Percentiles rank a stretch among this genome's conserved stretches.
Conservation (phyloP, 2,329 filamentous ascomycete species). For the Colletotrichum incanum region DNA sequence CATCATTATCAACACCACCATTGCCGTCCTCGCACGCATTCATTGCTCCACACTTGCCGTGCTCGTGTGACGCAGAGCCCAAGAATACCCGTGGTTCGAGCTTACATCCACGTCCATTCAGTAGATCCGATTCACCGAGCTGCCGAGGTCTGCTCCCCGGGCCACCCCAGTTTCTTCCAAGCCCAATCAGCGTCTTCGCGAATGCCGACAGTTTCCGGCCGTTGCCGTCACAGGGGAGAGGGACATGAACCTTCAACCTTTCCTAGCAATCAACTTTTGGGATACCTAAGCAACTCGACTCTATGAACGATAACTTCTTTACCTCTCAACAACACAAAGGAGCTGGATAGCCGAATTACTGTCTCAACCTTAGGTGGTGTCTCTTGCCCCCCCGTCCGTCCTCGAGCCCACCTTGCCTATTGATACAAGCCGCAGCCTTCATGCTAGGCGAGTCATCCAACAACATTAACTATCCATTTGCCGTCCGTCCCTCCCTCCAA, state of each 20-base stretch:
- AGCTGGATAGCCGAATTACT: slow-evolving; percentile 1
- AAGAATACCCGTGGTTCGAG: neutral
- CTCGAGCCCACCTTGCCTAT: slow-evolving; percentile 9
- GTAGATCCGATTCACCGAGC: slow-evolving; percentile 35
- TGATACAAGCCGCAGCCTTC: slow-evolving; percentile 29
- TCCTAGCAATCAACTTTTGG: slow-evolving; percentile 36
- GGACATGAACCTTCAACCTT: neutral
- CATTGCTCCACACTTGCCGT: neutral
- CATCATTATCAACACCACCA: neutral
- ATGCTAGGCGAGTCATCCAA: slow-evolving; percentile 37
- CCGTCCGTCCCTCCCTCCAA: neutral
- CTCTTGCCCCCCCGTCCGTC: neutral
- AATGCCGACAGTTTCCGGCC: slow-evolving; percentile 38
- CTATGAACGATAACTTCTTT: slow-evolving; percentile 22
- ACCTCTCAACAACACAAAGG: slow-evolving; percentile 16
- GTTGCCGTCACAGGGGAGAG: slow-evolving; percentile 6
- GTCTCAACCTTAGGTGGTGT: neutral
- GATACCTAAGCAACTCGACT: slow-evolving; percentile 28
- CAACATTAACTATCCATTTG: slow-evolving; percentile 29
- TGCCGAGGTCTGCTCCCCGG: slow-evolving; percentile 35
- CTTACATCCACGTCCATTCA: neutral
- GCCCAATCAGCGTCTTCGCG: slow-evolving; percentile 26
- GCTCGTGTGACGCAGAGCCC: slow-evolving; percentile 15
- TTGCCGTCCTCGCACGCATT: neutral
- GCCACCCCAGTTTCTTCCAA: slow-evolving; percentile 19